Conservation (phyloP, 441 rosid genomes). For the Gossypium aridum region DNA sequence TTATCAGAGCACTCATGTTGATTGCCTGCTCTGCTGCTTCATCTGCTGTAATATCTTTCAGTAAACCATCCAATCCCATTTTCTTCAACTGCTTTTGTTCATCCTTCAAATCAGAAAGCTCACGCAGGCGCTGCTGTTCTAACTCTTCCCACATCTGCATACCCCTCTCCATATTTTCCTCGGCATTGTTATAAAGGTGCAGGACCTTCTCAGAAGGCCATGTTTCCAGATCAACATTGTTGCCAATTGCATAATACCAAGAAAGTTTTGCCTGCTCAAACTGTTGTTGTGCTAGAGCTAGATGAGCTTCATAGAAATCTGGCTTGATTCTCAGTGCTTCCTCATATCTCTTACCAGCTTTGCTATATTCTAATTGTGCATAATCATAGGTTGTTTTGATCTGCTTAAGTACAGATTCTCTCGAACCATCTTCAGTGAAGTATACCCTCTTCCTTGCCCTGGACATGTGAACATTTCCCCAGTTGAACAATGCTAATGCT, state of each 20-base stretch:
- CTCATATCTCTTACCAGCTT: slow-evolving; percentile 44
- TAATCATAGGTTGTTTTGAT: slow-evolving; percentile 39
- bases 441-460: slow-evolving; percentile 54
- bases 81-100: slow-evolving; percentile 21
- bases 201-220: slow-evolving; percentile 39
- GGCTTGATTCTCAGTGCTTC: slow-evolving; percentile 59
- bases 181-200: slow-evolving; percentile 48
- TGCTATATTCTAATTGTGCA: slow-evolving; percentile 37
- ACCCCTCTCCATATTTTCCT: slow-evolving; percentile 45
- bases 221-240: slow-evolving; percentile 35
- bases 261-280: slow-evolving; percentile 70
- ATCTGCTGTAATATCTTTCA: slow-evolving; percentile 28
- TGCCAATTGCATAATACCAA: slow-evolving; percentile 53
- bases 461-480: slow-evolving; percentile 63
- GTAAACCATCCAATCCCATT: slow-evolving; percentile 25
- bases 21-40: slow-evolving; percentile 36
- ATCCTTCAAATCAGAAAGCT: slow-evolving; percentile 21
- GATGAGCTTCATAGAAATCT: slow-evolving; percentile 41
- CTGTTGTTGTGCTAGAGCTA: slow-evolving; percentile 56
- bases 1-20: slow-evolving; percentile 40
- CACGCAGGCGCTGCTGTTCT: slow-evolving; percentile 19
- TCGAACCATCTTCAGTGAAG: slow-evolving; percentile 34
- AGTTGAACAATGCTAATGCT: slow-evolving; percentile 59
- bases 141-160: slow-evolving; percentile 46
- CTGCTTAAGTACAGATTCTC: slow-evolving; percentile 36